Evolutionary conservation across 495 filamentous ascomycete species (phyloP).

Genomic region (Neurospora intermedia): DNA sequence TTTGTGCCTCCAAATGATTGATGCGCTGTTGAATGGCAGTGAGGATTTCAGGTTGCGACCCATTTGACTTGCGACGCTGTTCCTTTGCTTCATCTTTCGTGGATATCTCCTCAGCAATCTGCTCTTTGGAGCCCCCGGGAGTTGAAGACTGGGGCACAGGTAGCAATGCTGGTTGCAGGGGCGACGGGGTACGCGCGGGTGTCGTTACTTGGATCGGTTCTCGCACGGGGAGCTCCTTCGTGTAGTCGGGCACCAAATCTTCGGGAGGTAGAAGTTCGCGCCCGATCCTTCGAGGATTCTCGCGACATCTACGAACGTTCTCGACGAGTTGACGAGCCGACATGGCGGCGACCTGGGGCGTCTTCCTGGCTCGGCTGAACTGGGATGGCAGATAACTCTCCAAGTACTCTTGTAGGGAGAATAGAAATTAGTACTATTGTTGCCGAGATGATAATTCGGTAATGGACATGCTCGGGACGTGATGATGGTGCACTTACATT

Average conservation of each 20-base stretch:
- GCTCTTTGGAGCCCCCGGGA: not conserved
- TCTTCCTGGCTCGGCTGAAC: not conserved
- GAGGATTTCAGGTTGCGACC: not conserved
- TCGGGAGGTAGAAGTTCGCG: not conserved
- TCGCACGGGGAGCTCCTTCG: not conserved
- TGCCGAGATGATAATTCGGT: not conserved
- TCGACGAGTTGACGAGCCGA: not conserved
- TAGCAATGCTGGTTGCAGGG: not conserved
- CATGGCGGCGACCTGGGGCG: not conserved
- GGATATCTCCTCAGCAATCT: not conserved
- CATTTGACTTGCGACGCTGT: not conserved
- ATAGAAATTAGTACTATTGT: not conserved
- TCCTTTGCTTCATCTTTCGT: not conserved
- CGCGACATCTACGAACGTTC: not conserved
- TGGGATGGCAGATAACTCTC: no score
- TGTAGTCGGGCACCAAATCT: not conserved
- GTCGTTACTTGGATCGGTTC: not conserved
- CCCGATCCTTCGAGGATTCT: not conserved
- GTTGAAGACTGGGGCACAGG: not conserved
- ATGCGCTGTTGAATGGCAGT: not conserved
- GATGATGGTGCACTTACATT: no score
- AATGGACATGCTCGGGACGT: no score
- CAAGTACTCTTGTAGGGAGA: no score
- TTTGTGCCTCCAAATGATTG: not conserved
- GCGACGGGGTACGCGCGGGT: not conserved